A percentile compares a stretch with the other conserved stretches of the same genome.
These are phyloP conservation scores for Elsinoe perseae DNA, from an alignment of 2,329 filamentous ascomycete genomes.

Conservation along the genomic window DNA sequence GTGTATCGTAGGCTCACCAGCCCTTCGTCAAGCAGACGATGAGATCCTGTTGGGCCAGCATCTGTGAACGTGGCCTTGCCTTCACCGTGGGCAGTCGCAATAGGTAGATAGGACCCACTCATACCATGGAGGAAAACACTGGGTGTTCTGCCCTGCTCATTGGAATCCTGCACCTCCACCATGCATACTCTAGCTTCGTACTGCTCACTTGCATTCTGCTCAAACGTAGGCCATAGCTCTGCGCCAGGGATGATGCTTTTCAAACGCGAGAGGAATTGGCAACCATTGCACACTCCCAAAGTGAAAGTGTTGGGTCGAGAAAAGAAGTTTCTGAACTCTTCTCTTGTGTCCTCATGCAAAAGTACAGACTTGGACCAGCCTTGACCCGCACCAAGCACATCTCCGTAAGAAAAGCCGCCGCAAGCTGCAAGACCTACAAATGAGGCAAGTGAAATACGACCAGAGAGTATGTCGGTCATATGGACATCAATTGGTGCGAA, in stretches of 20 bases:
- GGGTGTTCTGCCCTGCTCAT: slow-evolving; percentile 35
- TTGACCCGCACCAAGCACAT: slow-evolving; percentile 86
- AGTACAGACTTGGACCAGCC: slow-evolving; percentile 95
- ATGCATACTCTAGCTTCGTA: slow-evolving; percentile 85
- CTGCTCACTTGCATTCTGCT: slow-evolving; percentile 75
- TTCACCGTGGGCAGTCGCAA: slow-evolving; percentile 85
- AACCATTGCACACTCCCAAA: slow-evolving; percentile 93
- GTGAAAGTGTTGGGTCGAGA: slow-evolving; percentile 81
- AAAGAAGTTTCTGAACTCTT: slow-evolving; percentile 80
- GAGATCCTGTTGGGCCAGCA: slow-evolving; percentile 37
- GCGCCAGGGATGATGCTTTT: slow-evolving; percentile 83
- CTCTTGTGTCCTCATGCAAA: slow-evolving; percentile 65
- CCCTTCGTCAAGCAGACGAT: slow-evolving; percentile 53
- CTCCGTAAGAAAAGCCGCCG: slow-evolving; percentile 92
- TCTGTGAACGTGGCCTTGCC: slow-evolving; percentile 58
- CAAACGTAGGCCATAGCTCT: slow-evolving; percentile 73
- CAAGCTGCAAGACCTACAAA: slow-evolving; percentile 91
- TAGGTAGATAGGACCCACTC: slow-evolving; percentile 71
- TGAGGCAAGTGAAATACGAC: slow-evolving; percentile 67
- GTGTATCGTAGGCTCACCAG: slow-evolving; percentile 75
- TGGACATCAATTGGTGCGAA: slow-evolving; percentile 91
- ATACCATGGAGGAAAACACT: slow-evolving; percentile 90
- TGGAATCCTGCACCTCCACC: slow-evolving; percentile 65
- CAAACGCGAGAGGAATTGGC: slow-evolving; percentile 82
- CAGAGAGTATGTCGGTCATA: slow-evolving; percentile 85